Evolutionary conservation across 495 filamentous ascomycete genomes (phyloP), one percentile per base, ranked within the genome.

Genomic region (Trichoderma erinaceum): DNA sequence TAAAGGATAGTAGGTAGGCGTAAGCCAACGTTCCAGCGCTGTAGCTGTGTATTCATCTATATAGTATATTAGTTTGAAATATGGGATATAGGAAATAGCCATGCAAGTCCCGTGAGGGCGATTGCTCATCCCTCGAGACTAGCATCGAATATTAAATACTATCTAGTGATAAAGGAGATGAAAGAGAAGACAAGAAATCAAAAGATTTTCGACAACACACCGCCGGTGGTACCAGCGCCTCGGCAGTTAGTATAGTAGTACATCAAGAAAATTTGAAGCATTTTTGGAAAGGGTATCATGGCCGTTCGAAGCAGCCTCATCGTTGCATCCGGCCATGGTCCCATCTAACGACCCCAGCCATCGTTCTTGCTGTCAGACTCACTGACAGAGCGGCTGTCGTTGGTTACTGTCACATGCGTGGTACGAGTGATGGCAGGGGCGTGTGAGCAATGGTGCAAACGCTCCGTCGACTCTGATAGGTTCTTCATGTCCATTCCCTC

Each of bases 381-480:
- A 23, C 52, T 61, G 52, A 61, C 18, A 29, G 52, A 61, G 52
- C 52, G 52, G 52, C 23, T 61, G 52, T 61, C 52, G 52, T 61
- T 25, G 8, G 52, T 61, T 23, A 61, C 21, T 23, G 52, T 61
- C 21, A 61, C 52, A 11, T 21, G 52, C 8, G 52, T 61, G 23
- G 52, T 61, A 13, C 21, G 52, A 16, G 52, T 61, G 23, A 61
- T 61, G 52, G 52, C 52, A 8, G 21, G 21, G 38, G 38, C 61
- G 63, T 66, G 12, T 67, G 66, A 68, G 70, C 70, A 21, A 13
- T 74, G 67, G 25, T 68, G 71, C 8, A 77, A 68, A 12, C 68
- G 68, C 38, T 77, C 75, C 56, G 66, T 71, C 4, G 75, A 77
- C 50, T 74, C 75, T 8, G 72, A 73, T 50, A 76, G 65, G 46